Evolutionary conservation across 768 basidiomycete species (phyloP), one percentile per base, ranked within the genome.

Genomic region (Xerocomellus chrysenteron): DNA sequence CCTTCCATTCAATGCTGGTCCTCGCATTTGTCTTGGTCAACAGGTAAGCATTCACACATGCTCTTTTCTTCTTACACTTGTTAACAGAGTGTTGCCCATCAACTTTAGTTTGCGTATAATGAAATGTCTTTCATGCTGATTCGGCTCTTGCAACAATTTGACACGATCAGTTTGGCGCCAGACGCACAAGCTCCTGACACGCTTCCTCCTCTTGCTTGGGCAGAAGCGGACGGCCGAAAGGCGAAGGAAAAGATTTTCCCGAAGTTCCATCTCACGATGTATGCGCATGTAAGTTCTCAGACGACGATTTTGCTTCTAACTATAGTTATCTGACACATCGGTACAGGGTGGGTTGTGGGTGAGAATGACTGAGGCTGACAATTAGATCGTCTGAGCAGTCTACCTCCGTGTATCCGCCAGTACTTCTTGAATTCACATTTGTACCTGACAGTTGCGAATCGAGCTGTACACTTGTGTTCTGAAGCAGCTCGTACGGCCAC

Each of bases 51-150:
- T 41, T 50, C 47, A 19, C 52, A 12, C 41, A 56, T 36, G 1
- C 17, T 10, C 39, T 48, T 24, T 19, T 3, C 17, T 21, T 17
- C 32, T 32, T 28, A 13, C 47, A 21, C 24, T 10, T 41, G 26
- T 52, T 50, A 21, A 42, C 17, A 28, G 24, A 26, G 5, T 0
- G 13, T 52, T 47, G 17, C 30, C 16, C 39, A 9, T 21, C 33
- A 0, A 16, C 16, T 12, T 28, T 37, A 83, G 80, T 82, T 82
- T 54, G 82, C 82, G 1, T 82, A 82, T 60, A 81, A 82, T 57
- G 82, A 82, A 58, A 64, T 83, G 69, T 86, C 85, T 1, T 86
- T 85, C 71, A 76, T 86, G 66, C 66, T 87, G 49, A 77, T 88
- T 52, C 78, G 83, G 4, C 74, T 88, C 28, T 69, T 87, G n/a